These are phyloP conservation scores for Margaritispora aquatica DNA, from an alignment of 495 filamentous ascomycete genomes.

Conservation along the genomic window DNA sequence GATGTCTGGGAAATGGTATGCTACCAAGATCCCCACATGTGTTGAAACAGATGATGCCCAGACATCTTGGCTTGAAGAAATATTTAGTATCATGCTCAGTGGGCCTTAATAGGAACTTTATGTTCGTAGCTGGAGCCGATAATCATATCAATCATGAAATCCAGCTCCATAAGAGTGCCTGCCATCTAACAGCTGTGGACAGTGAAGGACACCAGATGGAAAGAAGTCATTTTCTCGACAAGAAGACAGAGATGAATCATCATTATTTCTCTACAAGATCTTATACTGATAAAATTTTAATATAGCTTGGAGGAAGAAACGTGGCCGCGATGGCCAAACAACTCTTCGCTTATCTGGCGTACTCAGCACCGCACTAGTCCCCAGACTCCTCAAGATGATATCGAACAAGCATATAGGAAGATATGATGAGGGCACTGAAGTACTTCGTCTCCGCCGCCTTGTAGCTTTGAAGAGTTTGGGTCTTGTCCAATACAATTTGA, in stretches of 20 bases:
- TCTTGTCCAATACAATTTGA: conserved; percentile 22
- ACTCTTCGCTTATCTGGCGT: conserved; percentile 55
- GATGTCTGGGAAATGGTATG: conserved; percentile 47
- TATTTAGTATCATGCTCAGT: conserved; percentile 35
- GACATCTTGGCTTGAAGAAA: conserved; percentile 39
- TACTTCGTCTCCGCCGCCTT: conserved; percentile 43
- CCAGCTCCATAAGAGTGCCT: neutral
- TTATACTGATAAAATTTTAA: conserved; percentile 46
- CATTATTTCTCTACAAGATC: conserved; percentile 51
- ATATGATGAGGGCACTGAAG: conserved; percentile 51
- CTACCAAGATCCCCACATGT: neutral
- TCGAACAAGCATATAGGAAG: conserved; percentile 11
- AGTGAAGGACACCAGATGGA: neutral
- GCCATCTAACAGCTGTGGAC: neutral
- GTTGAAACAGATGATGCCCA: neutral
- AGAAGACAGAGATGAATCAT: conserved; percentile 13
- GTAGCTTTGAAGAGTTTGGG: conserved; percentile 44
- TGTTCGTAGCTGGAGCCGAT: conserved; percentile 36
- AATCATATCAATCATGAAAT: conserved; percentile 59
- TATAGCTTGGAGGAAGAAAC: conserved; percentile 48
- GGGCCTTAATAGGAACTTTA: conserved; percentile 38
- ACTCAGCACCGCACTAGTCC: conserved; percentile 57
- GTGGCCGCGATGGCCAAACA: conserved; percentile 41
- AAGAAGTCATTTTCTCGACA: neutral
- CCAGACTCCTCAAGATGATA: neutral